A percentile compares a stretch with the other conserved stretches of the same genome.
phyloP scores from a whole-genome alignment of 2,329 filamentous ascomycete genomes.

The Fusarium zealandicum region DNA sequence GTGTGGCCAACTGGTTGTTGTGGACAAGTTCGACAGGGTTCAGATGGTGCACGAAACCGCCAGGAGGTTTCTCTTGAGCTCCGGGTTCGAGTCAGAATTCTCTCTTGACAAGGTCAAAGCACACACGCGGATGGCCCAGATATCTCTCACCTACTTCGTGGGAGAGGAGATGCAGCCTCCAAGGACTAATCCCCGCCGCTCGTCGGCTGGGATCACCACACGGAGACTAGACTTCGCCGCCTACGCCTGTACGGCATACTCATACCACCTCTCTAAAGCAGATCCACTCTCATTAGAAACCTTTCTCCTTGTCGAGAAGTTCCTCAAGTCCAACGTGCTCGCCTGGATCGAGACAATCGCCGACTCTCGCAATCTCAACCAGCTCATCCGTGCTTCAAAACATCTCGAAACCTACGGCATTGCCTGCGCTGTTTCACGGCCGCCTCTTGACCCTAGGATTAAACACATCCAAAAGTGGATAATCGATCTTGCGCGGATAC shows the following conservation, averaged over 20 bases:
- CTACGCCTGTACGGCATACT: constrained; percentile 46
- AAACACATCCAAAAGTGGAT: constrained; percentile 39
- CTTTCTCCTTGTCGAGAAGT: constrained; percentile 39
- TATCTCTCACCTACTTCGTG: constrained; percentile 46
- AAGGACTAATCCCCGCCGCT: constrained; percentile 29
- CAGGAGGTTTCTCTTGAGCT: constrained; percentile 42
- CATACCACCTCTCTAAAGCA: constrained; percentile 45
- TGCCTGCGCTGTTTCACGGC: constrained; percentile 21
- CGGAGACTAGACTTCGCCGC: constrained; percentile 28
- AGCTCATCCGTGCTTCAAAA: constrained; percentile 26
- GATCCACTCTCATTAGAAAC: constrained; percentile 30
- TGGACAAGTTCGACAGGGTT: constrained; percentile 44
- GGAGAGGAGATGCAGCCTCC: constrained; percentile 47
- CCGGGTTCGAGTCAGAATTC: constrained; percentile 42
- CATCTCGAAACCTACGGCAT: constrained; percentile 34
- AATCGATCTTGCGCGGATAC: constrained; percentile 43
- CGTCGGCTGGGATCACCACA: constrained; percentile 8
- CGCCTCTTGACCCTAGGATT: constrained; percentile 27
- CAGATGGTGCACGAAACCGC: constrained; percentile 51
- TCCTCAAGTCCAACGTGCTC: constrained; percentile 46
- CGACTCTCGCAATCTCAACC: constrained; percentile 19
- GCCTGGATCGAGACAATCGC: constrained; percentile 47
- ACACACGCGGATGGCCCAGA: constrained; percentile 45
- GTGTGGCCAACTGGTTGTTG: constrained; percentile 48
- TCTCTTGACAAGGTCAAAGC: constrained; percentile 38